Evolutionary conservation across 192 early-diverging fungal genomes (phyloP), one percentile per base, ranked within the genome.

Genomic region (Physocladia obscura): DNA sequence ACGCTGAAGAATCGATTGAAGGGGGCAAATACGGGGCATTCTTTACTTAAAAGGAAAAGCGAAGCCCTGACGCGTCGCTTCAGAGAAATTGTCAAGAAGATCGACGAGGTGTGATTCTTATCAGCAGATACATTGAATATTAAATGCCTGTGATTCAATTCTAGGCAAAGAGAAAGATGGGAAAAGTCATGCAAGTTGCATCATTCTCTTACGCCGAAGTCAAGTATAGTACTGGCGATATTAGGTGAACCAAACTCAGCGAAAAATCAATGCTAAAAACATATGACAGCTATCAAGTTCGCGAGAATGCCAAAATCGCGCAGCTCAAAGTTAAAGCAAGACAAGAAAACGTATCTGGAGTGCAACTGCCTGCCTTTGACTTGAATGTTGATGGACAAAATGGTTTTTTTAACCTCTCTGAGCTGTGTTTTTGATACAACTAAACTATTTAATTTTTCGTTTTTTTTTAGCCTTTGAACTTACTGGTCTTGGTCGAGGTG

Each of bases 181-280:
- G 96, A 57, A 94, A 93, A 76, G 90, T 99, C 47, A 92, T 99
- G 92, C 97, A 99, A 74, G 88, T 88, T 57, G 97, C 97, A 17
- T 95, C 93, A 21, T 99, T 99, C 73, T 98, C 97, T 4, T 87
- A 98, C 52, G 94, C 96, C 24, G 94, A 98, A 75, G 97, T 99
- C 30, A 91, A 91, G 52, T 98, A 99, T 73, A 91, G 89, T 61
- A 93, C 95, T 3, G 97, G 97, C 36, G 96, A 99, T 74, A 98
- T 98, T 47, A 89, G 89, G 90, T 93, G 73, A 26, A 61, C 49
- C 27, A 13, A 27, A 21, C 15, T 4, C 44, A 38, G 26, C 52
- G 38, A 13, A 13, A 21, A 15, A 17, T 13, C 36, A 17, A 30
- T 35, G 30, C 24, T 48, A 37, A 47, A 8, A 19, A 35, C 31